These are phyloP conservation scores for Talaromyces sp. DNA, from an alignment of 2,329 filamentous ascomycete genomes.

Conservation along the genomic window DNA sequence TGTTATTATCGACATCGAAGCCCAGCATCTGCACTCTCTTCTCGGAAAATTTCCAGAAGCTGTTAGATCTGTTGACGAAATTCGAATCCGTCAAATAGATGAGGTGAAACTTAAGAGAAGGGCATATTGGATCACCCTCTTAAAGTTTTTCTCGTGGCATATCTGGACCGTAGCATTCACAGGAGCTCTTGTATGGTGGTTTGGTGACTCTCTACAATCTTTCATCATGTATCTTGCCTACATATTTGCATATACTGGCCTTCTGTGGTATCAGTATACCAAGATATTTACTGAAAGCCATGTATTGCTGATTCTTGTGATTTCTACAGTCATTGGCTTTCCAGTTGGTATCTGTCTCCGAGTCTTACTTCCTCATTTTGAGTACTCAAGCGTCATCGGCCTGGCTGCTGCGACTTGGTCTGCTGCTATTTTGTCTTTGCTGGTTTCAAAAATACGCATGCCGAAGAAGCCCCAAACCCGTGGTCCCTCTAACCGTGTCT, in stretches of 20 bases:
- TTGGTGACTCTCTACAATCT: slow-evolving; percentile 38
- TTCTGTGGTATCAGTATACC: slow-evolving; percentile 51
- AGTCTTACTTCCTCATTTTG: slow-evolving; percentile 32
- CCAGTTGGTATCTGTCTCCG: slow-evolving; percentile 43
- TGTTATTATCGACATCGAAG: slow-evolving; percentile 52
- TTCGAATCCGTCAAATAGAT: slow-evolving; percentile 40
- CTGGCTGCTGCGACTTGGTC: slow-evolving; percentile 49
- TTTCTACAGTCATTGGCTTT: slow-evolving; percentile 43
- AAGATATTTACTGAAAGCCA: slow-evolving; percentile 49
- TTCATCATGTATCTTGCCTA: slow-evolving; percentile 48
- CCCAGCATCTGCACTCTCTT: slow-evolving; percentile 44
- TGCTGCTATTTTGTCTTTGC: slow-evolving; percentile 45
- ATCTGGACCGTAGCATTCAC: slow-evolving; percentile 50
- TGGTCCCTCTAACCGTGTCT: slow-evolving; percentile 29
- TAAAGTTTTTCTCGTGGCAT: slow-evolving; percentile 47
- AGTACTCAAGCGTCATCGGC: slow-evolving; percentile 44
- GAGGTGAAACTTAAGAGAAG: slow-evolving; percentile 42
- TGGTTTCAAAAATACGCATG: slow-evolving; percentile 45
- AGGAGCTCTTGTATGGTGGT: slow-evolving; percentile 48
- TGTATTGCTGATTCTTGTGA: slow-evolving; percentile 43
- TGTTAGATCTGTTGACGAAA: slow-evolving; percentile 37
- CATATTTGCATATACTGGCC: slow-evolving; percentile 45
- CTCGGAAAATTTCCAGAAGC: slow-evolving; percentile 38
- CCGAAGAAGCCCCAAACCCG: slow-evolving; percentile 35
- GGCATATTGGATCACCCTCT: slow-evolving; percentile 48